These are phyloP conservation scores for Suillus occidentalis DNA, from an alignment of 768 basidiomycete species.

Conservation along the genomic window DNA sequence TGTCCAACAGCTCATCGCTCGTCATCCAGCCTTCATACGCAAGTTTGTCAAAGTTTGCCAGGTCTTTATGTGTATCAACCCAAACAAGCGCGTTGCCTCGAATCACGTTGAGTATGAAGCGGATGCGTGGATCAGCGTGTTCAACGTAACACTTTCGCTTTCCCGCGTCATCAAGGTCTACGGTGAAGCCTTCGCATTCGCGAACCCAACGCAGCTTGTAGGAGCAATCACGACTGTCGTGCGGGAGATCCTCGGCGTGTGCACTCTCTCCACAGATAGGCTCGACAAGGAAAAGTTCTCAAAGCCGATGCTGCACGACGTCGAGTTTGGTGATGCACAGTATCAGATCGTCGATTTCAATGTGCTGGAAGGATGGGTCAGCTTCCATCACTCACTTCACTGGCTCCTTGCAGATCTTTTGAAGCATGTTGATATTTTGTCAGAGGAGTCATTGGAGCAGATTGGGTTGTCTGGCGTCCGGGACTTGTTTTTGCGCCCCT, in stretches of 20 bases:
- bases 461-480: constrained; percentile 55
- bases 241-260: constrained; percentile 69
- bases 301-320: constrained; percentile 61
- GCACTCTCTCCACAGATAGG: constrained; percentile 64
- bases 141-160: constrained; percentile 90
- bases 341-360: constrained; percentile 77
- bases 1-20: constrained; percentile 78
- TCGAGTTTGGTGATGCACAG: constrained; percentile 57
- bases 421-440: constrained; percentile 75
- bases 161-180: constrained; percentile 87
- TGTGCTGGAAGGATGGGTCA: constrained; percentile 78
- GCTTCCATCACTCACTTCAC: constrained; percentile 90
- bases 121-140: constrained; percentile 95
- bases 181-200: constrained; percentile 75
- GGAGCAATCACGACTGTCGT: constrained; percentile 68
- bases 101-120: constrained; percentile 95
- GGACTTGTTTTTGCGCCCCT: constrained; percentile 60
- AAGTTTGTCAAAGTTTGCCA: constrained; percentile 78
- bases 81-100: constrained; percentile 78
- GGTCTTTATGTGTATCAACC: constrained; percentile 92
- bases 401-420: constrained; percentile 89
- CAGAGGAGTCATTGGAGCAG: constrained; percentile 50
- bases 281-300: constrained; percentile 67
- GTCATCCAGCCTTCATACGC: constrained; percentile 61
- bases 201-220: constrained; percentile 58